Base-by-base conservation (phyloP, 164 flowering plant species). In the Stephania cephalantha region DNA sequence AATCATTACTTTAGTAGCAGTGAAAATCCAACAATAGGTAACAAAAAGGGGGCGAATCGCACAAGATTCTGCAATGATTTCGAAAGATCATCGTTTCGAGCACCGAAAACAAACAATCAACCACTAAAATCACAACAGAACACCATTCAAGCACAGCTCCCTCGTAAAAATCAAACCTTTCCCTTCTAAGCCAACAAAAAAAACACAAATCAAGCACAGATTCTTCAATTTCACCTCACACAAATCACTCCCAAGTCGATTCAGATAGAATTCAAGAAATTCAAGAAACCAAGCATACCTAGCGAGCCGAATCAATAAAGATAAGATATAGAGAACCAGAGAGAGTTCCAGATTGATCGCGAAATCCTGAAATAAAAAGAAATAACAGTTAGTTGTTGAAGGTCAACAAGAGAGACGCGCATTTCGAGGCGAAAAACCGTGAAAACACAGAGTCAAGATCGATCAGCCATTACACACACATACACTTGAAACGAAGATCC, bases 51-150 rank as follows among this genome's bases (percentile, higher is more conserved):
- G 35, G 31, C 68, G 25, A 75, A 73, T 44, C 15, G 71, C 72
- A 78, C 68, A 69, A 78, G 48, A 73, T n/a, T 50, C 53, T 20
- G 46, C 44, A 18, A 58, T 58, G 20, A 58, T 58, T 58, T n/a
- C 64, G 20, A 58, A 58, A 58, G 22, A 58, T 15, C 12, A 3
- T 46, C 55, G 22, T 73, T 58, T 66, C 53, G 53, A 77, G 13
- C 45, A 12, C 42, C 31, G 25, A 69, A n/a, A 53, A 70, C 13
- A 45, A 10, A 29, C 44, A 29, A 66, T 4, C 10, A 55, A 45
- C 63, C 31, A 67, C 69, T 46, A 68, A 71, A 44, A 45, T 20
- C 66, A 70, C 53, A 74, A 66, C 0, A 17, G 53, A 71, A 22
- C 63, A 17, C 52, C 13, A 73, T 3, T 35, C 13, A 58, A 4